Evolutionary conservation across 108 stramenopile genomes (phyloP), one percentile per base, ranked within the genome.

Genomic region (Licmophora abbreviata): DNA sequence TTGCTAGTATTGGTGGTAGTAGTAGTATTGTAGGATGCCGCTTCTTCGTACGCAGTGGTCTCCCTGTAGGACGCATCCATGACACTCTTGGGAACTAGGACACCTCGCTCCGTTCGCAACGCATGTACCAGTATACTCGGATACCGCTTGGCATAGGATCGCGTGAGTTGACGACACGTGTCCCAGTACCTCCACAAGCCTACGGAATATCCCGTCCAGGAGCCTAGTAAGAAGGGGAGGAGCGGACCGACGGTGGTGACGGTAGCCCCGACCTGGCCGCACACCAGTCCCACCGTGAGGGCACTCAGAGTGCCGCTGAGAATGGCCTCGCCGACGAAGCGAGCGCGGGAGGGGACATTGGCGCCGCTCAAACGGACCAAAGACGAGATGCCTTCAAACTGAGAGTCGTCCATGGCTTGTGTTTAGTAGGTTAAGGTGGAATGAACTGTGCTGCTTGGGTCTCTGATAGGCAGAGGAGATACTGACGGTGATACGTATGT

Each of bases 161-260:
- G 11, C 1, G 58, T 37, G 17, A 18, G 28, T 12, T 30, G 14
- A 18, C 33, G 38, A 10, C 27, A 29, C 17, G 21, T 29, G n/a
- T 33, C 36, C 62, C 63, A 74, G 32, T 58, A 55, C 9, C 20
- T 32, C 1, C 59, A 18, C 18, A 52, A 56, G 10, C 67, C 72
- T 31, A 50, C 57, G 4, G 72, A 42, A 47, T 68, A 68, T 11
- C 63, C 67, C 0, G 63, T 44, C 58, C 61, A 68, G 36, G 58
- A 54, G 12, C 72, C 72, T 6, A 29, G 7, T 34, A 74, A 35
- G 50, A 74, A 74, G 3, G 72, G 72, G 21, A 68, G 20, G 43
- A 74, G 42, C 22, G 72, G 67, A 29, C 72, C 72, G 32, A 15
- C 14, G 1, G 46, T 17, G 2, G 63, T 44, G 3, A 63, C 27